phyloP scores from a whole-genome alignment of 495 filamentous ascomycete species.

The Pyrenopolyporus hunteri region DNA sequence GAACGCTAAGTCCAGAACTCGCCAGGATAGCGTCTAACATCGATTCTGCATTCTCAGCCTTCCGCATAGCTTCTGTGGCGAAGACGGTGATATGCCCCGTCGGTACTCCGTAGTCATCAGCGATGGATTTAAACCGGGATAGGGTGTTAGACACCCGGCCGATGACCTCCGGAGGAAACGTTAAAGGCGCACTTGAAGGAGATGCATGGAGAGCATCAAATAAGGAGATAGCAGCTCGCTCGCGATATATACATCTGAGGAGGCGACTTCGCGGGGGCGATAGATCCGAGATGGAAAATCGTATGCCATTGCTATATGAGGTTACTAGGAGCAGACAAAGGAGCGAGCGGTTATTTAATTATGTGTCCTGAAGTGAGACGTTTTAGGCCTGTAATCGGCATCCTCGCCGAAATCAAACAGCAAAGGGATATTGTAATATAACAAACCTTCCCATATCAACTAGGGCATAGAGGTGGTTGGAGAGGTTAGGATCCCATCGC shows the following conservation, averaged over 20 bases:
- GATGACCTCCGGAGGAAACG: conserved; percentile 71
- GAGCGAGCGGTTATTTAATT: background rate
- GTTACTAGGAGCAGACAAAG: conserved; percentile 19
- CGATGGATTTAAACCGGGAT: conserved; percentile 74
- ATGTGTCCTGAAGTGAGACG: background rate
- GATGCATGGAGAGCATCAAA: conserved; percentile 77
- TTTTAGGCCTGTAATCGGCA: background rate
- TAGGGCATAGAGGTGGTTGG: conserved; percentile 60
- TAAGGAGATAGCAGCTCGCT: conserved; percentile 82
- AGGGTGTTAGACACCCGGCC: conserved; percentile 66
- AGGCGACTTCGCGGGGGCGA: conserved; percentile 71
- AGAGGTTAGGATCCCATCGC: conserved; percentile 47
- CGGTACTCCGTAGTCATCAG: conserved; percentile 71
- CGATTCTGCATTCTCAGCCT: conserved; percentile 72
- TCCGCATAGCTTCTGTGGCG: conserved; percentile 88
- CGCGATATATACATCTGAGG: conserved; percentile 76
- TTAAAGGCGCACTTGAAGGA: conserved; percentile 48
- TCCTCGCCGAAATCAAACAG: too few relatives aligned
- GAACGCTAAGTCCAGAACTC: conserved; percentile 67
- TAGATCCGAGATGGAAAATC: conserved; percentile 87
- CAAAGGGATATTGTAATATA: background rate
- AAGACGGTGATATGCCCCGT: conserved; percentile 70
- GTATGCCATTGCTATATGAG: conserved; percentile 83
- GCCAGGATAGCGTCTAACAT: conserved; percentile 68
- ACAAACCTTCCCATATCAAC: conserved; percentile 79